Conservation (phyloP, 352 stramenopile genomes). For the Phytopythium sindhum region DNA sequence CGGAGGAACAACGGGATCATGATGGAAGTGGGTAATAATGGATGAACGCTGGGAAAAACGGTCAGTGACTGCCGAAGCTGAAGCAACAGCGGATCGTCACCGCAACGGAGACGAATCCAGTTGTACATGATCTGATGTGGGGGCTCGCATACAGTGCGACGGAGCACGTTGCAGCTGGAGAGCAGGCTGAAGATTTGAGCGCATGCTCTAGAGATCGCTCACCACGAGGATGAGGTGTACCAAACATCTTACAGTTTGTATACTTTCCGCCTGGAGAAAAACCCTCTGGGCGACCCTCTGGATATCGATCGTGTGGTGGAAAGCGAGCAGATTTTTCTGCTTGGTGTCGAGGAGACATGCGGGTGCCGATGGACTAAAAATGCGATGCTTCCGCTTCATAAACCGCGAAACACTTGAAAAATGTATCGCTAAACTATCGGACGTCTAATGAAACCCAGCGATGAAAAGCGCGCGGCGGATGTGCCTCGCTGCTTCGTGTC, state of each 20-base stretch:
- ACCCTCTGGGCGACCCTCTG: neutral
- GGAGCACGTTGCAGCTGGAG: neutral
- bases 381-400: neutral
- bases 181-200: neutral
- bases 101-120: neutral
- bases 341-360: constrained; percentile 1
- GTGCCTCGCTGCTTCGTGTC: neutral
- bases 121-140: neutral
- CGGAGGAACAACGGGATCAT: neutral
- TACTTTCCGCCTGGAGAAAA: neutral
- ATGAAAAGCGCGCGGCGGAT: neutral
- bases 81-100: neutral
- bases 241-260: neutral
- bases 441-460: neutral
- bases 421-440: neutral
- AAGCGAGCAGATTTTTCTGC: constrained; percentile 1
- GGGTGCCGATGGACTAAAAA: neutral
- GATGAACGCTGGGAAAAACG: neutral
- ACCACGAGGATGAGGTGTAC: neutral
- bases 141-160: neutral
- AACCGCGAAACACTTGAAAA: neutral
- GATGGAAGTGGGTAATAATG: neutral
- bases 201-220: neutral
- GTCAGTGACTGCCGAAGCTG: neutral
- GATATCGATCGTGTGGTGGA: neutral